A percentile compares a stretch with the other conserved stretches of the same genome.
These are phyloP conservation scores for Haplographium delicatum DNA, from an alignment of 495 filamentous ascomycete genomes.

Conservation along the genomic window DNA sequence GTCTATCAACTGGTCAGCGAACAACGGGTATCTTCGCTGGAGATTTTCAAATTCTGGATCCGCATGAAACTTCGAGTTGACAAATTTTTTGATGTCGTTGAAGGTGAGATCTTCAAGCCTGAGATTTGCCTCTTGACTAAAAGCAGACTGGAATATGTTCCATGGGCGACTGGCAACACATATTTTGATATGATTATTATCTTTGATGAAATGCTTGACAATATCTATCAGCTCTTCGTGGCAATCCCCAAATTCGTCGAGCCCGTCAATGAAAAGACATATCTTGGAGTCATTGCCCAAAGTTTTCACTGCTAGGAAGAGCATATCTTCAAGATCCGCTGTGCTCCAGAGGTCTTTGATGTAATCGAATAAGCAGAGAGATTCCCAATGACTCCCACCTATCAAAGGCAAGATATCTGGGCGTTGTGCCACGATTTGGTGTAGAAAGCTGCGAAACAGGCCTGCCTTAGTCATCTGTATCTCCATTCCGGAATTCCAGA, in stretches of 20 bases:
- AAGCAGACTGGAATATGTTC: slow-evolving; percentile 25
- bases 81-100: slow-evolving; percentile 1
- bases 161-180: slow-evolving; percentile 4
- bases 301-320: not conserved
- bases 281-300: not conserved
- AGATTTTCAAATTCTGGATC: not conserved
- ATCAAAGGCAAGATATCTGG: slow-evolving; percentile 7
- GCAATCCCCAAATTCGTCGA: not conserved
- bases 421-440: slow-evolving; percentile 10
- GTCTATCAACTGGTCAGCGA: not conserved
- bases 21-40: not conserved
- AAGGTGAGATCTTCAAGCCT: slow-evolving; percentile 3
- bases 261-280: not conserved
- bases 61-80: not conserved
- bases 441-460: slow-evolving; percentile 25
- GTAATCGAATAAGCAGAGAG: not conserved
- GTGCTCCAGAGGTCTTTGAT: not conserved
- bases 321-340: not conserved
- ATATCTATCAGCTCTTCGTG: not conserved
- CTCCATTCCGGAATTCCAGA: slow-evolving; percentile 29
- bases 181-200: not conserved
- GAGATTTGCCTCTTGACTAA: not conserved
- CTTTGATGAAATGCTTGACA: not conserved
- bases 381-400: not conserved
- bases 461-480: slow-evolving; percentile 28